These are phyloP conservation scores for Colletotrichum sp. DNA, from an alignment of 2,329 filamentous ascomycete genomes.

Conservation along the genomic window DNA sequence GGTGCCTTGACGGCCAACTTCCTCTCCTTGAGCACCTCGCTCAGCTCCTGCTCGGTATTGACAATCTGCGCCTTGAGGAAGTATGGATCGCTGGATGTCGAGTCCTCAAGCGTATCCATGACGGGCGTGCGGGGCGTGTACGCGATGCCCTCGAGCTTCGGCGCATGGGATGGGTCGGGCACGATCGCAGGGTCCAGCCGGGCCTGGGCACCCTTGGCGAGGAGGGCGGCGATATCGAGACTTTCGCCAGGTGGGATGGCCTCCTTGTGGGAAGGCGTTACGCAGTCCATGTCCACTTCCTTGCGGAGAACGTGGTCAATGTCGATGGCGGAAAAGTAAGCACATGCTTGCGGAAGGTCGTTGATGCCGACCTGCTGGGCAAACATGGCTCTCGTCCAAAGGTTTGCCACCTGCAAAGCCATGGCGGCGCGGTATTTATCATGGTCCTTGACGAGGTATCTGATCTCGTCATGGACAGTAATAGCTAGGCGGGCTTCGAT, in stretches of 20 bases:
- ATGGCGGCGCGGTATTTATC: slow-evolving; percentile 91
- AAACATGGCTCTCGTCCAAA: slow-evolving; percentile 99
- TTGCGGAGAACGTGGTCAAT: slow-evolving; percentile 96
- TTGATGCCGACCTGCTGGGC: slow-evolving; percentile 95
- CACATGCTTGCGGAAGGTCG: slow-evolving; percentile 91
- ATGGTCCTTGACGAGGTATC: slow-evolving; percentile 84
- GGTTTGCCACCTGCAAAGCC: slow-evolving; percentile 90
- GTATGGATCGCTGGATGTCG: slow-evolving; percentile 49
- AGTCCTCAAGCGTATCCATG: slow-evolving; percentile 72
- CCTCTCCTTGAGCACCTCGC: slow-evolving; percentile 70
- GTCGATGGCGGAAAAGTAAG: slow-evolving; percentile 95
- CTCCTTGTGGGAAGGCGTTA: slow-evolving; percentile 84
- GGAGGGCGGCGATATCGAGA: slow-evolving; percentile 79
- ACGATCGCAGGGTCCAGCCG: slow-evolving; percentile 69
- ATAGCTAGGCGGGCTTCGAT: slow-evolving; percentile 86
- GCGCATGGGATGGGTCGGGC: slow-evolving; percentile 56
- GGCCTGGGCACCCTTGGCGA: slow-evolving; percentile 74
- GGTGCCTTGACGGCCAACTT: slow-evolving; percentile 38
- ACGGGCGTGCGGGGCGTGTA: slow-evolving; percentile 79
- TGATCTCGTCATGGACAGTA: slow-evolving; percentile 96
- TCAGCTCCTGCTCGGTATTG: slow-evolving; percentile 74
- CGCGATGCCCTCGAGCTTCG: slow-evolving; percentile 63
- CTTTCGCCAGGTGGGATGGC: slow-evolving; percentile 86
- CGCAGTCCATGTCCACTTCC: slow-evolving; percentile 96
- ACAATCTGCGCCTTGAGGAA: slow-evolving; percentile 89